phyloP scores from a whole-genome alignment of 116 monocot species.

The Iris pallida region DNA sequence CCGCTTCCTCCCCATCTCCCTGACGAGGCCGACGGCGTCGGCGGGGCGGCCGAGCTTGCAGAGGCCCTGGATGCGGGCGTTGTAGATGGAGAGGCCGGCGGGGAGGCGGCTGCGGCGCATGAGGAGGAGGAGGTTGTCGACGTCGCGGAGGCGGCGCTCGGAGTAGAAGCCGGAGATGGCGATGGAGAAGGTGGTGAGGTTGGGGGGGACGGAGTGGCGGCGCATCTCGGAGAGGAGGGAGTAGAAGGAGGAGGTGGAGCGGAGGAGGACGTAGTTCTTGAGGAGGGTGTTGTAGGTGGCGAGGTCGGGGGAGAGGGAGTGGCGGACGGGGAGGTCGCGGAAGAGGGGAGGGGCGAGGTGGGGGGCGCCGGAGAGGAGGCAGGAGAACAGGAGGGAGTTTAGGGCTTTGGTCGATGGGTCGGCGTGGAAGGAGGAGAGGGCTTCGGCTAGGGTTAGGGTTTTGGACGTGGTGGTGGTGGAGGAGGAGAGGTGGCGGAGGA shows the following conservation, averaged over 20 bases:
- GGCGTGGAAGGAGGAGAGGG: conserved; percentile 2
- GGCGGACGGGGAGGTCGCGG: conserved; percentile 7
- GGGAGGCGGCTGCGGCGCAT: conserved; percentile 3
- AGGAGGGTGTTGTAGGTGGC: conserved; percentile 11
- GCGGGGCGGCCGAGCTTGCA: conserved; percentile 9
- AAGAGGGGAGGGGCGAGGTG: conserved; percentile 2
- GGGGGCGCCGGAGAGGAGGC: conserved; percentile 7
- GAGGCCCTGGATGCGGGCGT: conserved; percentile 5
- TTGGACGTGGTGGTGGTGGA: too few relatives aligned
- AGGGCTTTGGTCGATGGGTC: not conserved
- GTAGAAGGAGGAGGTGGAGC: conserved; percentile 1
- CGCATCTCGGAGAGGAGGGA: conserved; percentile 3
- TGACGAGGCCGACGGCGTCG: conserved; percentile 5
- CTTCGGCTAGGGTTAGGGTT: not conserved
- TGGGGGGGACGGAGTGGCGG: not conserved
- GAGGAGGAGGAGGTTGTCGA: conserved; percentile 3
- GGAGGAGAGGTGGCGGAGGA: too few relatives aligned
- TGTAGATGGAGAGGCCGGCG: conserved; percentile 7
- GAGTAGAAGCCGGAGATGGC: conserved; percentile 9
- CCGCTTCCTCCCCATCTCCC: conserved; percentile 11
- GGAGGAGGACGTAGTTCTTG: conserved; percentile 6
- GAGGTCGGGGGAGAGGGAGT: conserved; percentile 2
- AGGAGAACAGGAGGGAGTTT: conserved; percentile 8
- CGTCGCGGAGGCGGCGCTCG: conserved; percentile 1
- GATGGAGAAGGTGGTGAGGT: conserved; percentile 12